These are phyloP conservation scores for Phytophthora melonis DNA, from an alignment of 352 stramenopile genomes.

Conservation along the genomic window DNA sequence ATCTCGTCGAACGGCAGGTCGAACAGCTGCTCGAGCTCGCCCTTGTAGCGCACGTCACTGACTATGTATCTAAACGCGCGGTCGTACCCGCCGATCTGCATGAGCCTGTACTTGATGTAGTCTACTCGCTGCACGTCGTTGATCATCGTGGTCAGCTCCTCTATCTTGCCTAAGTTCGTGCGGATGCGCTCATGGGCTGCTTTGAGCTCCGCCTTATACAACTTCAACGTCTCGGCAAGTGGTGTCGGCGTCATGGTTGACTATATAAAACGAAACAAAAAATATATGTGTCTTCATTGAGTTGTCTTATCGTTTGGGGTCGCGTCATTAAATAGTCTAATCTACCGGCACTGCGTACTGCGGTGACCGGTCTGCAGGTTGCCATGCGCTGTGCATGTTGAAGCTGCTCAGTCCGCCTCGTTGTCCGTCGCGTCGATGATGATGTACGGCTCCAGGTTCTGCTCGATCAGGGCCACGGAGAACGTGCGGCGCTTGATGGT, in stretches of 20 bases:
- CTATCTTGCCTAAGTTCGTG: background rate
- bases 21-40: slow-evolving; percentile 10
- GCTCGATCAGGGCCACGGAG: background rate
- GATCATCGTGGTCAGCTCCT: slow-evolving; percentile 8
- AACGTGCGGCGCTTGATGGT: background rate
- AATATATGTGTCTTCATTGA: background rate
- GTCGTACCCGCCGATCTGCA: background rate
- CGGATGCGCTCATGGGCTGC: background rate
- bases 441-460: background rate
- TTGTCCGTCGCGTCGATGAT: background rate
- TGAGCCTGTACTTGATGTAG: slow-evolving; percentile 6
- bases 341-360: slow-evolving; percentile 2
- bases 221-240: background rate
- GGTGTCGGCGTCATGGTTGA: background rate
- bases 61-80: slow-evolving; percentile 2
- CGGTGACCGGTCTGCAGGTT: background rate
- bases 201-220: background rate
- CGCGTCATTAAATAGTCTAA: slow-evolving; percentile 1
- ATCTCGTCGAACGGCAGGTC: slow-evolving; percentile 16
- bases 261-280: background rate
- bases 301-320: background rate
- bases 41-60: background rate
- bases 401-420: background rate
- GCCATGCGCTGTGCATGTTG: background rate
- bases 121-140: slow-evolving; percentile 9